Evolutionary conservation across 768 basidiomycete species (phyloP).

Genomic region (Russula virescens): DNA sequence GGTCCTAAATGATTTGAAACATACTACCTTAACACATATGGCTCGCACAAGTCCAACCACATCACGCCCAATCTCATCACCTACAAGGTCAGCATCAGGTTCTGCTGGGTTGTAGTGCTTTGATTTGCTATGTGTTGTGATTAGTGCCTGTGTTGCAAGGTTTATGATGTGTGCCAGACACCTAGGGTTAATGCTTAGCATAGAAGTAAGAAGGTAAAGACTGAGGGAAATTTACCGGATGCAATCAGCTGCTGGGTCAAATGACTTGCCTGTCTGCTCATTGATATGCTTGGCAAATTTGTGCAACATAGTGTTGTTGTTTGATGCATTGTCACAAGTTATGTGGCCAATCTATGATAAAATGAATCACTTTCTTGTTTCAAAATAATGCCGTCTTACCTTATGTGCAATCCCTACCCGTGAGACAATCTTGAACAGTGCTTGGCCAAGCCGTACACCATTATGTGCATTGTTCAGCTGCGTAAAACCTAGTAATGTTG

Average conservation of each 20-base stretch:
- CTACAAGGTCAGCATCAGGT: neutral
- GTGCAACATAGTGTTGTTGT: neutral
- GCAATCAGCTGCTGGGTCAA: neutral
- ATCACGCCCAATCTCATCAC: constrained; percentile 17
- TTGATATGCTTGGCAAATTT: neutral
- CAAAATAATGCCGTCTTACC: constrained; percentile 24
- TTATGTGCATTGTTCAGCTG: no score
- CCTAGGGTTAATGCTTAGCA: constrained; percentile 20
- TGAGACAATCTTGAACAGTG: no score
- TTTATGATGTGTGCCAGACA: constrained; percentile 36
- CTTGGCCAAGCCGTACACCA: no score
- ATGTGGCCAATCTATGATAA: neutral
- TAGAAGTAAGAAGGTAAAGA: neutral
- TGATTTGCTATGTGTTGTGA: constrained; percentile 27
- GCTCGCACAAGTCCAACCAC: constrained; percentile 29
- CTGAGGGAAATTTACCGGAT: neutral
- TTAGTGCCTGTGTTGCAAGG: constrained; percentile 31
- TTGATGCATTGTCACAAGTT: neutral
- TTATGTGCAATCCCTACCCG: constrained; percentile 30
- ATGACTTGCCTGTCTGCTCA: neutral
- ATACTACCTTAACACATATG: constrained; percentile 28
- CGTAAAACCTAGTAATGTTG: constrained; percentile 34
- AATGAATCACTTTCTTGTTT: neutral
- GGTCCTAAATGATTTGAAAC: neutral
- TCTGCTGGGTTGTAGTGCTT: constrained; percentile 26